Evolutionary conservation across 2,329 filamentous ascomycete genomes (phyloP).

Genomic region (Orbilia ellipsospora): DNA sequence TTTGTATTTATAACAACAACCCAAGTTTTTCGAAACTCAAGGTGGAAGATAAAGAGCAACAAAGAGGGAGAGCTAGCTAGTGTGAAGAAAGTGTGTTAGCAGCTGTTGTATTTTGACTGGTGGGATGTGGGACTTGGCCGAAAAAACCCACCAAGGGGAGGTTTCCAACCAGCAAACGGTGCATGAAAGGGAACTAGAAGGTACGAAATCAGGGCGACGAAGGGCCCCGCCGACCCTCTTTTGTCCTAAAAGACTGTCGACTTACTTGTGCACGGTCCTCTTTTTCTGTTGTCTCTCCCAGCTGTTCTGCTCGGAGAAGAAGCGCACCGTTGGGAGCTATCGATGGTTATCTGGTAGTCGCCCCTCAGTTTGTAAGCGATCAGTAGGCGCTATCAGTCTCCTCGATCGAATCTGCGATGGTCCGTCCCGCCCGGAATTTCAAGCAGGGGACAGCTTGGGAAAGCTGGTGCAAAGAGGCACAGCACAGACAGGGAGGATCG

Average conservation of each 20-base stretch:
- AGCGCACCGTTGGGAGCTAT: not conserved
- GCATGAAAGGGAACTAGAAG: conserved; percentile 34
- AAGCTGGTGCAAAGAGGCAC: conserved; percentile 26
- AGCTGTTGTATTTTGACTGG: conserved; percentile 48
- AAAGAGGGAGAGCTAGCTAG: not conserved
- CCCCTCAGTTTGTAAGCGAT: conserved; percentile 33
- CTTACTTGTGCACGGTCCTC: not conserved
- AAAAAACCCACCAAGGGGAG: not conserved
- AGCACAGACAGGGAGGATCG: conserved; percentile 13
- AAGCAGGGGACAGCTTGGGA: conserved; percentile 9
- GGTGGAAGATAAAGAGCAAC: too few species aligned
- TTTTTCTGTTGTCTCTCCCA: conserved; percentile 15
- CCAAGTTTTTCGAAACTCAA: too few species aligned
- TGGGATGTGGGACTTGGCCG: conserved; percentile 11
- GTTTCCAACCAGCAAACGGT: conserved; percentile 46
- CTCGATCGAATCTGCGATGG: conserved; percentile 23
- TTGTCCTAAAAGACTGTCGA: too few species aligned
- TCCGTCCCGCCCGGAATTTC: conserved; percentile 22
- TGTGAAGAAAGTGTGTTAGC: conserved; percentile 28
- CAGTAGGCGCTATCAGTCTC: conserved; percentile 26
- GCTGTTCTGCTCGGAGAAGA: conserved; percentile 7
- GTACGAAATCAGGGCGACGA: conserved; percentile 9
- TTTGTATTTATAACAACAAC: not conserved
- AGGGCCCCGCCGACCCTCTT: not conserved
- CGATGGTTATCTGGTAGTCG: conserved; percentile 7